Base-by-base conservation (phyloP, 441 rosid species). In the Aquilaria agallochum region DNA sequence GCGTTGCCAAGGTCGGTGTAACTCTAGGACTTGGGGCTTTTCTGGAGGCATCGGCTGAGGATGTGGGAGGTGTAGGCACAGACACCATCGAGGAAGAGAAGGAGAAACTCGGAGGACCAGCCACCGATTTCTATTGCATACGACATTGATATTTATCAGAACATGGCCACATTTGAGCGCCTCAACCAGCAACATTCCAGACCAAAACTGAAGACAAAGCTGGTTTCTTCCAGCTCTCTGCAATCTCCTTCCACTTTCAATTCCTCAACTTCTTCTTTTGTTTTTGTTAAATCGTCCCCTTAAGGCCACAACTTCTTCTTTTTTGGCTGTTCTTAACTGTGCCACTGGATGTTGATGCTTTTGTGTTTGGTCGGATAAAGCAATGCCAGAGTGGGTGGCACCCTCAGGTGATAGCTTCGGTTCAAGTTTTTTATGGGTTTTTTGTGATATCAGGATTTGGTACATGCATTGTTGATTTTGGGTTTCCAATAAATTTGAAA, bases 91-190 rank as follows among this genome's bases (percentile, higher is more conserved):
- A 89, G 69, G 20, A 70, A 75, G 0, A 81, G 55, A 1, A 89
- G 84, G 67, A 86, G 72, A 62, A 85, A 70, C 1, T 66, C 73
- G 11, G 96, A 83, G 20, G 76, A 66, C 93, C 94, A 89, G 2
- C 96, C 91, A 48, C 88, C 91, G 40, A 60, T 81, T 72, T 81
- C 87, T 50, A 81, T 69, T 8, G 87, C 91, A 64, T 83, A 85
- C n/a, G 96, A 84, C 56, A 87, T 77, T 31, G 94, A 86, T 20
- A 20, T 20, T 20, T 20, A 20, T 20, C 27, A 20, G 1, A 20
- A 20, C 27, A 20, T 0, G 27, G 27, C 27, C 27, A 1, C 27
- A 20, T 20, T 20, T 1, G 27, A 20, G 27, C 1, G 1, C 27
- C 27, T 20, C 27, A 20, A 20, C 27, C 1, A 20, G 27, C 27